Evolutionary conservation across 768 basidiomycete genomes (phyloP), one percentile per base, ranked within the genome.

Genomic region (Crucibulum laeve): DNA sequence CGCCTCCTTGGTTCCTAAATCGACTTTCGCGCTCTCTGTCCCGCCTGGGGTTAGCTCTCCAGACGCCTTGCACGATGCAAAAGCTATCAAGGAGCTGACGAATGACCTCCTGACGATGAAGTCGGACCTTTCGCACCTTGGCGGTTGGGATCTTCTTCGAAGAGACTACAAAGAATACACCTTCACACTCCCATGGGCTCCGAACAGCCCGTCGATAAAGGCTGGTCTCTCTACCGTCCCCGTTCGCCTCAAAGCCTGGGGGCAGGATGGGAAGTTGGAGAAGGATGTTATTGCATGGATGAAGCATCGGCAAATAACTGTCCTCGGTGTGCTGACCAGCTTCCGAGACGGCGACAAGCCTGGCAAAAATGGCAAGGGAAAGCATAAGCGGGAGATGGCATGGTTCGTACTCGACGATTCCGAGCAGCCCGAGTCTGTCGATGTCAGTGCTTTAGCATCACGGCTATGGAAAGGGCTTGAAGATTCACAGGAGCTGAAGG

Each of bases 161-260:
- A 70, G 96, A n/a, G 96, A 99, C 64, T 99, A 93, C 72, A 98
- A 99, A 60, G 83, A 95, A 51, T 95, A 92, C 56, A 58, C 62
- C 1, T 62, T 79, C 45, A 61, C 67, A 0, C 73, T 82, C 2
- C 56, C 69, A 1, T 74, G 71, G 66, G 58, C 64, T 3, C 46
- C 60, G 0, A 59, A 57, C 14, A 46, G 54, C 5, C 53, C 62
- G 22, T 56, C 65, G 5, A 67, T 90, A 30, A 76, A 74, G 44
- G 82, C 82, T 1, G 93, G 95, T 4, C 65, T 99, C 10, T 78
- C 90, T 1, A 87, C 91, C 3, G 86, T 97, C 14, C 93, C 92
- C 2, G 56, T 87, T 3, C 70, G 74, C 5, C 71, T 94, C 4
- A 69, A 77, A 38, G 54, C 56, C 1, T 87, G 83, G 81, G 67